Percentiles rank a stretch among this genome's conserved stretches.
These are phyloP conservation scores for Westerdykella sp. DNA, from an alignment of 2,329 filamentous ascomycete genomes.

Conservation along the genomic window DNA sequence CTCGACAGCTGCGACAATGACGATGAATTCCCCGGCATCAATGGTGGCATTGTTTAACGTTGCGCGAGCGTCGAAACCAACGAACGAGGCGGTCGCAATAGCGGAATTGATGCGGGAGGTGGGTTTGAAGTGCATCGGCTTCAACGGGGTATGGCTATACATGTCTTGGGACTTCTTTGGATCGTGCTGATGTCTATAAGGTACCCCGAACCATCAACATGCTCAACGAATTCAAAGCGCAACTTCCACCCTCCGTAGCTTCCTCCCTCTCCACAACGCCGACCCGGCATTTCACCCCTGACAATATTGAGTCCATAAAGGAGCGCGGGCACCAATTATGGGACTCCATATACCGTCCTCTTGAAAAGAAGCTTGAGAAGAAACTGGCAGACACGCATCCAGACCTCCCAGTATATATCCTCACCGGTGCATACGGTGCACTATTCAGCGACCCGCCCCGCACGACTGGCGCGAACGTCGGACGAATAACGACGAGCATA, in stretches of 20 bases:
- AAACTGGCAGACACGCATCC: constrained; percentile 73
- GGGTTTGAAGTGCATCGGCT: constrained; percentile 70
- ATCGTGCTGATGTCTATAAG: constrained; percentile 18
- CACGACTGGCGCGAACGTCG: constrained; percentile 49
- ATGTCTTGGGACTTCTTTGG: neutral
- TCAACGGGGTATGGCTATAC: constrained; percentile 54
- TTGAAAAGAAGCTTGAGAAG: constrained; percentile 62
- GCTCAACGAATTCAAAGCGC: constrained; percentile 62
- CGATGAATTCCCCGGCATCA: constrained; percentile 76
- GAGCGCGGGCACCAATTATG: constrained; percentile 61
- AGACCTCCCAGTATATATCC: constrained; percentile 73
- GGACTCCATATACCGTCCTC: constrained; percentile 70
- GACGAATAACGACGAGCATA: constrained; percentile 65
- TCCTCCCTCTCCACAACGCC: constrained; percentile 50
- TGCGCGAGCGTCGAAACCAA: constrained; percentile 16
- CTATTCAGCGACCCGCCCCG: constrained; percentile 63
- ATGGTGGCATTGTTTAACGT: constrained; percentile 56
- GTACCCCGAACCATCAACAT: constrained; percentile 81
- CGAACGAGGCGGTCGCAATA: constrained; percentile 41
- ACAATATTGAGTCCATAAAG: constrained; percentile 52
- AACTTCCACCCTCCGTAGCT: constrained; percentile 54
- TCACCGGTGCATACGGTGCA: constrained; percentile 66
- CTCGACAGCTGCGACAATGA: constrained; percentile 69
- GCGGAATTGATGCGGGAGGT: constrained; percentile 71
- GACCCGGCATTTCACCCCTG: constrained; percentile 43